Evolutionary conservation across 2,329 filamentous ascomycete species (phyloP).

Genomic region (Pseudogymnoascus sp.): DNA sequence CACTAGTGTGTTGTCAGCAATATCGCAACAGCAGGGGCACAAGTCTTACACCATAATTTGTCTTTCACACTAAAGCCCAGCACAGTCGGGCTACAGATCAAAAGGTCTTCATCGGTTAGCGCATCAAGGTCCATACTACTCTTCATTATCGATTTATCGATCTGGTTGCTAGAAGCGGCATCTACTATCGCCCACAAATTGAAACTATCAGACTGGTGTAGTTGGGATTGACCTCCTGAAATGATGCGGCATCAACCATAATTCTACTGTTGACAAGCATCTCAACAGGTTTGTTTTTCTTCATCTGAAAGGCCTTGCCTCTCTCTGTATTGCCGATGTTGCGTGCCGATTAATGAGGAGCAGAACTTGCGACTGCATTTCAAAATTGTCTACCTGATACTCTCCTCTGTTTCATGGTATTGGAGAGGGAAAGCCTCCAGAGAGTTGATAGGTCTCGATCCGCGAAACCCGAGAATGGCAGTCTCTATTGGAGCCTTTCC

Average conservation of each 20-base stretch:
- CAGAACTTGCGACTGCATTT: constrained; percentile 26
- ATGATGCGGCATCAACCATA: constrained; percentile 25
- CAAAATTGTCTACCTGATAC: constrained; percentile 23
- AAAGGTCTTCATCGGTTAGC: too few species aligned
- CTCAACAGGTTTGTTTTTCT: constrained; percentile 20
- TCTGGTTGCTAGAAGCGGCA: too few species aligned
- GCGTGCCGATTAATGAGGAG: constrained; percentile 21
- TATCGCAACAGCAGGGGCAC: too few species aligned
- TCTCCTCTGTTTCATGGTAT: constrained; percentile 22
- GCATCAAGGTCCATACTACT: too few species aligned
- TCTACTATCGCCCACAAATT: not conserved
- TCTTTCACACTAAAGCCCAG: too few species aligned
- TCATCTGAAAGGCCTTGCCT: constrained; percentile 29
- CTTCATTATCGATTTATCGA: too few species aligned
- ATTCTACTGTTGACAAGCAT: constrained; percentile 23
- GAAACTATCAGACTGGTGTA: constrained; percentile 15
- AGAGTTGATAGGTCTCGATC: constrained; percentile 20
- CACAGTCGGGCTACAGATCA: too few species aligned
- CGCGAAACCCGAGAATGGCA: constrained; percentile 17
- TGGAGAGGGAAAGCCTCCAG: constrained; percentile 28
- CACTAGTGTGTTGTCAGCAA: too few species aligned
- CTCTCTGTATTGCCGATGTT: constrained; percentile 28
- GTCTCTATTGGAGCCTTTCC: constrained; percentile 22
- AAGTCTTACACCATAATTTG: too few species aligned
- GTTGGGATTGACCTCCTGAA: constrained; percentile 24